Conservation (phyloP, 495 filamentous ascomycete genomes). For the Friedmanniomyces endolithicus region DNA sequence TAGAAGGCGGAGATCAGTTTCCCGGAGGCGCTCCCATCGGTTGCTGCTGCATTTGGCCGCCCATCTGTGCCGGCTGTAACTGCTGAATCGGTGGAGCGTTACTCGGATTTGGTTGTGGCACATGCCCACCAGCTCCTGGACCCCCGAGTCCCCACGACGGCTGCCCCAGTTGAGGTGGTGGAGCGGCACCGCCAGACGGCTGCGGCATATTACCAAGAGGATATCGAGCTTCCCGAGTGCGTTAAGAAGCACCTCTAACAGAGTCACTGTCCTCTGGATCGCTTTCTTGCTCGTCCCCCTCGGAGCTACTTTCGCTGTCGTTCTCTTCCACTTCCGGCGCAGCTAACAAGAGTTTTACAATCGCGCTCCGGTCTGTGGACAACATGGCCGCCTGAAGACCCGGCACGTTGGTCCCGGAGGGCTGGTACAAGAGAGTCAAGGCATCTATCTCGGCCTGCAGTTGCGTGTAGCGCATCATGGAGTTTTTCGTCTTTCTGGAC, state of each 20-base stretch:
- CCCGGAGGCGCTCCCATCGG: neutral
- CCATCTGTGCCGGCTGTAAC: neutral
- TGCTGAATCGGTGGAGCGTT: neutral
- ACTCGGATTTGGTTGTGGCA: neutral
- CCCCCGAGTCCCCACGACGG: neutral
- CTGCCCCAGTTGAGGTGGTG: neutral
- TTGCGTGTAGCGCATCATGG: neutral
- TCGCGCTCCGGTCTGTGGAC: too few relatives aligned
- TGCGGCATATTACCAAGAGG: neutral
- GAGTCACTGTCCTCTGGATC: neutral
- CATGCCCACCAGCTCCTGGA: neutral
- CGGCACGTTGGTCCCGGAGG: neutral
- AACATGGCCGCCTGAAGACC: neutral
- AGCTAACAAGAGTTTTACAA: too few relatives aligned
- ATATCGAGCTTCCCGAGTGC: neutral
- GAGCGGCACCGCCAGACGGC: neutral
- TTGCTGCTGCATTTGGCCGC: neutral
- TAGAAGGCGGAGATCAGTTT: neutral
- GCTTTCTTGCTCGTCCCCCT: neutral
- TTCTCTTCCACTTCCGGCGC: neutral
- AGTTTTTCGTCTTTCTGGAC: neutral
- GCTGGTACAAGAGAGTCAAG: neutral
- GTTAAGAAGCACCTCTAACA: neutral
- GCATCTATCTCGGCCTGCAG: neutral
- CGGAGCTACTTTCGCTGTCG: neutral